Evolutionary conservation across 371 early-diverging fungal genomes (phyloP).

Genomic region (Circinella minor): DNA sequence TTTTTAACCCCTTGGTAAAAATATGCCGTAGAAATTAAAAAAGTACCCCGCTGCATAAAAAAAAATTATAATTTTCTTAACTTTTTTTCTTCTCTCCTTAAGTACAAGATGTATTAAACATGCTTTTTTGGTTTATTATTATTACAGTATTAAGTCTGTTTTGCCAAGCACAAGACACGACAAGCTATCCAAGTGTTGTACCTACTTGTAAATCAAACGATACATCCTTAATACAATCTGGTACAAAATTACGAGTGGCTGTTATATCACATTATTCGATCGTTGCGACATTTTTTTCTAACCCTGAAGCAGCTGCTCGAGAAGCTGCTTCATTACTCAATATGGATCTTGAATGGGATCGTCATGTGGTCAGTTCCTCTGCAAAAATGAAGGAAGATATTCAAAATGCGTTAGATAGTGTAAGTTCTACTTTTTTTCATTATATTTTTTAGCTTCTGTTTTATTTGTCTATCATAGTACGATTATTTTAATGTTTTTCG

Average conservation of each 20-base stretch:
- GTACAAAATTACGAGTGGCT: conserved; percentile 17
- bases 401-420: conserved; percentile 23
- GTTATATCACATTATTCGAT: conserved; percentile 38
- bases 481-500: background rate
- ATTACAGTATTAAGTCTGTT: background rate
- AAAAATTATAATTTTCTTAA: too few relatives aligned
- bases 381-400: conserved; percentile 37
- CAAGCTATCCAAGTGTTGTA: background rate
- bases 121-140: background rate
- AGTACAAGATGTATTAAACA: background rate
- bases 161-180: background rate
- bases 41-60: too few relatives aligned
- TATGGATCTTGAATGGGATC: conserved; percentile 40
- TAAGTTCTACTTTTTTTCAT: background rate
- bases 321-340: conserved; percentile 46
- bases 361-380: conserved; percentile 23
- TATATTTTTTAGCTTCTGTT: too few relatives aligned
- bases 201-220: background rate
- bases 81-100: background rate
- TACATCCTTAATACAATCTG: background rate
- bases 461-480: background rate
- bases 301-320: conserved; percentile 34
- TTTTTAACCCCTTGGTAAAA: too few relatives aligned
- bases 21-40: too few relatives aligned
- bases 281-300: conserved; percentile 33